Evolutionary conservation across 2,329 filamentous ascomycete genomes (phyloP), one percentile per base, ranked within the genome.

Genomic region (Trichoderma afroharzianum): DNA sequence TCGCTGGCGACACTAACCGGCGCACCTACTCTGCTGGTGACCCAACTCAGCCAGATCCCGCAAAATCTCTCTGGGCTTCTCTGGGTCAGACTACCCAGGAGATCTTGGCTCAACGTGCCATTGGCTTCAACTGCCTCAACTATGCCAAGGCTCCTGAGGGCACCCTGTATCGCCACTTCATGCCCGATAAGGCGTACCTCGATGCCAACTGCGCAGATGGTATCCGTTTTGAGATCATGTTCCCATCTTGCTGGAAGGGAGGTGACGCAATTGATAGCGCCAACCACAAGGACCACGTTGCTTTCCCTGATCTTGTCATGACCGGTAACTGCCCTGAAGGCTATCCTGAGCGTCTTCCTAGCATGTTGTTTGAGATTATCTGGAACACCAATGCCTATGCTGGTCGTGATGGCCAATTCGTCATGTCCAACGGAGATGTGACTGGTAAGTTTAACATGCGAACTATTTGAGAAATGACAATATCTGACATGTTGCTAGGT

Each of bases 121-220:
- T 98, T 32, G 95, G 96, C 4, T 97, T 97, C 88, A 98, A 98
- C 86, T 98, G 96, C 82, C 83, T 99, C 73, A 91, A 98, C 88
- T 98, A 98, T 79, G 77, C 76, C 36, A 84, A 81, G 28, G 76
- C 81, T 0, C 84, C 92, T 2, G 94, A 97, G 80, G 86, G 87
- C 1, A 92, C 94, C 15, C 87, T 97, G 43, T 92, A 90, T 81
- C 93, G 95, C 75, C 95, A 97, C 81, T 90, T 88, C 79, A 77
- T 98, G 76, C 95, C 95, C 0, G 88, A 91, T 76, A 97, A 97
- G 86, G 82, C 82, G 0, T 97, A 89, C 79, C 85, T 97, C 43
- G 94, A 98, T 78, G 86, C 86, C 69, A 90, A 95, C 82, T 98
- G 95, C 83, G 82, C 83, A n/a, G 87, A 97, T 77, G 95, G 95